Percentiles rank a stretch among this genome's conserved stretches.
Evolutionary conservation across 805 yeast species (phyloP).

Genomic region (Ogataea dorogensis): DNA sequence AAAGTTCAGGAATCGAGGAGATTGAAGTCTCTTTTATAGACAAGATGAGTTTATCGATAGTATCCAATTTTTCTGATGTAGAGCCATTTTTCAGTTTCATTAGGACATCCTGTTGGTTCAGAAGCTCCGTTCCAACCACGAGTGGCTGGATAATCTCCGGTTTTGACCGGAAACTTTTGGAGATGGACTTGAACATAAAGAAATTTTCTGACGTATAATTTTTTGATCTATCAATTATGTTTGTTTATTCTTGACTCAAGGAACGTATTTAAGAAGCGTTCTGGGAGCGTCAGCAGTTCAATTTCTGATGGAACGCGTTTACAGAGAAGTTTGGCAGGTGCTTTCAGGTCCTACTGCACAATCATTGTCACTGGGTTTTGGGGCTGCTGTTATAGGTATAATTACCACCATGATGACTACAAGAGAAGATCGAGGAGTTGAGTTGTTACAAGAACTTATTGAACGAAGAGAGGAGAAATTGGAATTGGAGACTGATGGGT

Average conservation of each 20-base stretch:
- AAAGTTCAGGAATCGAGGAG: slow-evolving; percentile 65
- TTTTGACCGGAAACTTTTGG: slow-evolving; percentile 23
- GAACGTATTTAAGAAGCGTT: slow-evolving; percentile 2
- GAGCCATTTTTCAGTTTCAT: slow-evolving; percentile 24
- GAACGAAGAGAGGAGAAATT: no score
- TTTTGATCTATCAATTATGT: slow-evolving; percentile 9
- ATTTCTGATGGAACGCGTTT: slow-evolving; percentile 6
- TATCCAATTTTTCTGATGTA: slow-evolving; percentile 39
- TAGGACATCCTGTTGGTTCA: slow-evolving; percentile 22
- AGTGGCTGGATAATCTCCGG: slow-evolving; percentile 26
- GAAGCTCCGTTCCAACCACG: slow-evolving; percentile 28
- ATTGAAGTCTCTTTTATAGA: slow-evolving; percentile 52
- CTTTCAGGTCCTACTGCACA: slow-evolving; percentile 17
- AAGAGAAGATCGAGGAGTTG: slow-evolving; percentile 9
- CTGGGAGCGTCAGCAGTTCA: neutral
- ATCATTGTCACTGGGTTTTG: slow-evolving; percentile 19
- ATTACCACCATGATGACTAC: slow-evolving; percentile 17
- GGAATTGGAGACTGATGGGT: no score
- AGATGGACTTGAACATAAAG: slow-evolving; percentile 26
- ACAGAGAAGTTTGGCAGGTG: slow-evolving; percentile 8
- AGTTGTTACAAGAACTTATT: slow-evolving; percentile 16
- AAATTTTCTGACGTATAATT: slow-evolving; percentile 4
- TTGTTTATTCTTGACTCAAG: slow-evolving; percentile 6
- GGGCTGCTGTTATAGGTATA: slow-evolving; percentile 21
- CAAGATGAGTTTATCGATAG: slow-evolving; percentile 50